Percentiles rank a stretch among this genome's conserved stretches.
Conservation (phyloP, 148 eudicot species). For the Gaultheria prostrata region DNA sequence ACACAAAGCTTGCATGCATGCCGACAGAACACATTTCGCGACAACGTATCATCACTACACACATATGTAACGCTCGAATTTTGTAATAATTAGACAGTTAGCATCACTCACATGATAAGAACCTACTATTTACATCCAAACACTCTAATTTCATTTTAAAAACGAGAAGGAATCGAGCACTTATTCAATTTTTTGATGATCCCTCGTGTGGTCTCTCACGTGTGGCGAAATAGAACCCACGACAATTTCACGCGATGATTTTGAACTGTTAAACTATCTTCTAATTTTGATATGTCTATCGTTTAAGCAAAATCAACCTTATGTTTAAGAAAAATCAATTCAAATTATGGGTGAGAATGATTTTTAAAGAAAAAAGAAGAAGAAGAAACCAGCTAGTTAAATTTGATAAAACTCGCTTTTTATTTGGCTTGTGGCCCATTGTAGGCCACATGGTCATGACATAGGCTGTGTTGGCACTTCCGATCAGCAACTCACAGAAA, state of each 20-base stretch:
- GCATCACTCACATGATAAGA: not conserved
- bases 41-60: not conserved
- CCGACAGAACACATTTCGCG: not conserved
- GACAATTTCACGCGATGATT: not conserved
- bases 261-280: too few species aligned
- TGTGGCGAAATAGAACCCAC: not conserved
- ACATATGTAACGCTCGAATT: conserved; percentile 1
- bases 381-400: not conserved
- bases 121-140: not conserved
- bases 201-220: not conserved
- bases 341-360: too few species aligned
- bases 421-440: not conserved
- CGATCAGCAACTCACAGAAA: not conserved
- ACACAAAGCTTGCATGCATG: not conserved
- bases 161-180: not conserved
- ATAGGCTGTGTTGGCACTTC: not conserved
- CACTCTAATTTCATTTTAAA: not conserved
- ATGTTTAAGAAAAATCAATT: too few species aligned
- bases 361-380: too few species aligned
- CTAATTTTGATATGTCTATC: too few species aligned
- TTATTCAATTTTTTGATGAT: not conserved
- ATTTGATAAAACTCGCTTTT: not conserved
- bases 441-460: not conserved
- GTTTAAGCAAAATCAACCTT: too few species aligned
- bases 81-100: conserved; percentile 10